These are phyloP conservation scores for Aspergillus sp. DNA, from an alignment of 2,329 filamentous ascomycete species.

Conservation along the genomic window DNA sequence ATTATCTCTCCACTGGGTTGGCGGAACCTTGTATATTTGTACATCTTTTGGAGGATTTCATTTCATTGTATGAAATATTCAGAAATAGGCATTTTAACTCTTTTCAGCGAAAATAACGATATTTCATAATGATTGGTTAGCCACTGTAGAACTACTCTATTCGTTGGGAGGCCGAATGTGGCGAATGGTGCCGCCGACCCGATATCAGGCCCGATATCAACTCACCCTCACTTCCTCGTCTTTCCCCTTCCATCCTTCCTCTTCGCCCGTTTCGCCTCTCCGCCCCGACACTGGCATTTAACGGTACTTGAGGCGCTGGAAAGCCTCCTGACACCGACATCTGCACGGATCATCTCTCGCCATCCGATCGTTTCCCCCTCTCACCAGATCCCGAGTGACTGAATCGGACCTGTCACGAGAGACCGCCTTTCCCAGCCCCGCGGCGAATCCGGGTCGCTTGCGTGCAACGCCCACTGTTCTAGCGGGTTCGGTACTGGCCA, in stretches of 20 bases:
- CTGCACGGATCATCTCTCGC: background rate
- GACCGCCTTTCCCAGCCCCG: background rate
- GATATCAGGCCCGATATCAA: background rate
- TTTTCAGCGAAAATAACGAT: too few species aligned
- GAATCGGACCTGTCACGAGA: background rate
- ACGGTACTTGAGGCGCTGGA: background rate
- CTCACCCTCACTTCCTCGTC: background rate
- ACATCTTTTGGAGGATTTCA: slow-evolving; percentile 13
- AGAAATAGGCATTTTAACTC: slow-evolving; percentile 8
- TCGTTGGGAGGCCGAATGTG: too few species aligned
- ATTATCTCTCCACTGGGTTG: too few species aligned
- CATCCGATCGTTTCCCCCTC: background rate
- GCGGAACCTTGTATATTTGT: slow-evolving; percentile 6
- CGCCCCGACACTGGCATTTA: background rate
- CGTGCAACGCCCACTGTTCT: background rate
- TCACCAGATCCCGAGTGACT: background rate
- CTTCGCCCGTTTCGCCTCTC: background rate
- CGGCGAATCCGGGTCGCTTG: background rate
- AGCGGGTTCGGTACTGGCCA: background rate
- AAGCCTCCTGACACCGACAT: background rate
- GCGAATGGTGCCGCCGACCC: too few species aligned
- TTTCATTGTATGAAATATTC: slow-evolving; percentile 16
- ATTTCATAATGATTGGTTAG: too few species aligned
- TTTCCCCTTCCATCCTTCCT: background rate
- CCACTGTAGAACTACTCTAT: too few species aligned